phyloP scores from a whole-genome alignment of 805 yeast species.

The Metschnikowia vanudenii region DNA sequence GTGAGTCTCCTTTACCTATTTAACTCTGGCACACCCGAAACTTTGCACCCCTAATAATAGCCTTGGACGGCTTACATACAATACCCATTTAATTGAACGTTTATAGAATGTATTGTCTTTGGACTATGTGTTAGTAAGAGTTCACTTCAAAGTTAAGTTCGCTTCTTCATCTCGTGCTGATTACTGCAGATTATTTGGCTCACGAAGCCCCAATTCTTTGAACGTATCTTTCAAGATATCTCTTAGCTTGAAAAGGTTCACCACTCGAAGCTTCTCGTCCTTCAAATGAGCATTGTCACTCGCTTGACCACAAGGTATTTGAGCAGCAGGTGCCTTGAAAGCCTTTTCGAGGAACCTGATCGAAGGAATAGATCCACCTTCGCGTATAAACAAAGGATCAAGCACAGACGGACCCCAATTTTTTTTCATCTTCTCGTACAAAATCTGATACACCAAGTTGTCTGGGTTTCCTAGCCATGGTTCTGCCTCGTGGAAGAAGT shows the following conservation, averaged over 20 bases:
- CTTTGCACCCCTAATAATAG: background rate
- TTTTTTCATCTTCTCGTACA: conserved; percentile 56
- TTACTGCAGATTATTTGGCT: background rate
- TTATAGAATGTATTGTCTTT: background rate
- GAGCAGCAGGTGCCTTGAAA: conserved; percentile 87
- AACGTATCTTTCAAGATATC: conserved; percentile 58
- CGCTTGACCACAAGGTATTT: conserved; percentile 94
- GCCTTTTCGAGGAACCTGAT: conserved; percentile 79
- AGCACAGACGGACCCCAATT: conserved; percentile 62
- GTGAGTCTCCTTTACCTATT: too few relatives aligned
- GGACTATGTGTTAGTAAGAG: background rate
- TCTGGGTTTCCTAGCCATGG: conserved; percentile 93
- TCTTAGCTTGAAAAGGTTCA: conserved; percentile 73
- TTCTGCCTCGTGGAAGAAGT: conserved; percentile 81
- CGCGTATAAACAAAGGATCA: conserved; percentile 84
- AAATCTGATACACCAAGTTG: conserved; percentile 67
- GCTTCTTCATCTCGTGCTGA: background rate
- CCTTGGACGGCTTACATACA: background rate
- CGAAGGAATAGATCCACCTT: conserved; percentile 96
- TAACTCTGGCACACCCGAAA: background rate
- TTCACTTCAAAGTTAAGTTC: background rate
- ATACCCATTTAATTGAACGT: conserved; percentile 1
- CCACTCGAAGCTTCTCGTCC: conserved; percentile 78
- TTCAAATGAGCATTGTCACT: conserved; percentile 92
- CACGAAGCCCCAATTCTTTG: conserved; percentile 32